Percentiles rank a stretch among this genome's conserved stretches.
phyloP scores from a whole-genome alignment of 1,284 basidiomycete genomes.

The Stygiomarasmius scandens region DNA sequence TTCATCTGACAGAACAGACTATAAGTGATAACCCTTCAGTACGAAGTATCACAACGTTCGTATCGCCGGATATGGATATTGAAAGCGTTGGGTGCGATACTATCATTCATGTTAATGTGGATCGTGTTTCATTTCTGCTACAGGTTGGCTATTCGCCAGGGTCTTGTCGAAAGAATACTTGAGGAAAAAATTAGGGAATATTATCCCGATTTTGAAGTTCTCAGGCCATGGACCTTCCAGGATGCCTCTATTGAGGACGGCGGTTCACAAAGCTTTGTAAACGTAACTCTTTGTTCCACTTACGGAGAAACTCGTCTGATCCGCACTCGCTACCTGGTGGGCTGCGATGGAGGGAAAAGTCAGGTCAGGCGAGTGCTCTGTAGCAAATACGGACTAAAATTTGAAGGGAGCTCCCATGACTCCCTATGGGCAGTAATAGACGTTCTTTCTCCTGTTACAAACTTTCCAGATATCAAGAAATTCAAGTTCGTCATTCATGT shows the following conservation, averaged over 20 bases:
- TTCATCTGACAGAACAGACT: neutral
- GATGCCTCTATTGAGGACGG: neutral
- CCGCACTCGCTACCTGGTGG: neutral
- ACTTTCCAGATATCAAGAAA: neutral
- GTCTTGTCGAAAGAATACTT: neutral
- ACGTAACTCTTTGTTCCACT: neutral
- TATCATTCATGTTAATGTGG: neutral
- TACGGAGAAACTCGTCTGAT: neutral
- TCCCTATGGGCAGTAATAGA: neutral
- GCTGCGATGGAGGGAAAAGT: neutral
- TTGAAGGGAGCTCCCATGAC: neutral
- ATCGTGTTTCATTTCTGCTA: neutral
- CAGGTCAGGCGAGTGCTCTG: neutral
- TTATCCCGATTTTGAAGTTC: neutral
- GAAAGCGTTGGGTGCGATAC: neutral
- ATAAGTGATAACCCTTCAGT: neutral
- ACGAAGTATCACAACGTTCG: neutral
- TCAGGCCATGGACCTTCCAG: neutral
- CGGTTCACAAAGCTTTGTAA: neutral
- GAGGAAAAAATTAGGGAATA: neutral
- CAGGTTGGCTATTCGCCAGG: neutral
- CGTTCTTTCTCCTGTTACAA: neutral
- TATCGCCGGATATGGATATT: neutral
- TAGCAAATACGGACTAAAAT: neutral
- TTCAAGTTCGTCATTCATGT: neutral